Base-by-base conservation (phyloP, 169 alveolate genomes). In the Cyclospora cayetanensis region DNA sequence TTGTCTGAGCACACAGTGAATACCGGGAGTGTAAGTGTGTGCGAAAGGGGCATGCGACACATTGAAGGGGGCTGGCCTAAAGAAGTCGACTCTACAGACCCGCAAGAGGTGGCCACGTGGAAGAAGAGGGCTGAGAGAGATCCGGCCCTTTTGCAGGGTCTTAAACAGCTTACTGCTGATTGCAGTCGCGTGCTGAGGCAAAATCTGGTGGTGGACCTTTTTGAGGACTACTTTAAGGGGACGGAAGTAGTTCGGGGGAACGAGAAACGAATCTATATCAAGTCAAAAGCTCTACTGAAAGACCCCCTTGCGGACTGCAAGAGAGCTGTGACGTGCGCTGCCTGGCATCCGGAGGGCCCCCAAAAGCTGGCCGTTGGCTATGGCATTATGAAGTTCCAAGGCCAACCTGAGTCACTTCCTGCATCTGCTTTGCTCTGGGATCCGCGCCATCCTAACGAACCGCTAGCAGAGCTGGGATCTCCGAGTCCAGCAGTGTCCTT, bases 31-130 rank as follows among this genome's bases (percentile, higher is more conserved):
- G 97, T 96, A 29, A 95, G 96, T 52, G 94, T 97, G 35, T 95
- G 94, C 50, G 94, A 93, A 63, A 93, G 95, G 80, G 97, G 97
- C 22, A 97, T 97, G 99, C 94, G 93, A 92, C 99, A 97, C 90
- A 82, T 82, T 11, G 98, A 96, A 84, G 98, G 98, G 85, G 98
- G 99, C 34, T 98, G 99, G 99, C 99, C 99, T 2, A 95, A 95
- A 72, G 98, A 97, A 66, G 96, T 96, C 31, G 98, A 97, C 92
- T 96, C 97, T 39, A 90, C 96, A 53, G 99, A 98, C 93, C 94
- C 95, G 74, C 95, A 96, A 74, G 99, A 97, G 65, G 95, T 97
- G 50, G 95, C 96, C 15, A 97, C 97, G 91, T 96, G 96, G 94
- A 93, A 95, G 84, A 97, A 97, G 90, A 95, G 96, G 90, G 92